phyloP scores from a whole-genome alignment of 1,284 basidiomycete genomes.

The Austroboletus niveus region DNA sequence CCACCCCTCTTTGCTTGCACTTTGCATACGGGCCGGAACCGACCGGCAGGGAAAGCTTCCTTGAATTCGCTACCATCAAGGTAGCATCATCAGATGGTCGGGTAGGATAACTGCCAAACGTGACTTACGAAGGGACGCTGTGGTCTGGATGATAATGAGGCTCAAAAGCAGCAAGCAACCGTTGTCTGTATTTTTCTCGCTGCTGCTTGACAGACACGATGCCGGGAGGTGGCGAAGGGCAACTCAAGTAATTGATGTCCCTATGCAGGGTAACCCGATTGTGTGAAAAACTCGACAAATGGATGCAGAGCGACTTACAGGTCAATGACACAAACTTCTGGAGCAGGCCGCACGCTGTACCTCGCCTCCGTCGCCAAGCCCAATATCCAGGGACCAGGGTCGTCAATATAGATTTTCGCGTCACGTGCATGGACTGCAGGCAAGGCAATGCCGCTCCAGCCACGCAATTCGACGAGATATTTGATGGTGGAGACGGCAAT shows the following conservation, averaged over 20 bases:
- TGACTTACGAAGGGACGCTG: constrained; percentile 65
- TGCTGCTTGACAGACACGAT: constrained; percentile 80
- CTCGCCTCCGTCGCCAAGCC: constrained; percentile 86
- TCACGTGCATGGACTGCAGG: constrained; percentile 87
- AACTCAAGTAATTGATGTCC: constrained; percentile 90
- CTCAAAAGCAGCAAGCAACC: constrained; percentile 77
- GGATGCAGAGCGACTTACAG: constrained; percentile 53
- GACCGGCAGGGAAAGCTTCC: constrained; percentile 90
- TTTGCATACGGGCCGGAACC: constrained; percentile 81
- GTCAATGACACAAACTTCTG: constrained; percentile 90
- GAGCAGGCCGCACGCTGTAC: constrained; percentile 69
- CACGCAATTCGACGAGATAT: constrained; percentile 90
- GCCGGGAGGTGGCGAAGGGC: constrained; percentile 75
- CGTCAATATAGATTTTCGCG: constrained; percentile 86
- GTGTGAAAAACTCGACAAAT: background rate
- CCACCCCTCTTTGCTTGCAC: constrained; percentile 80
- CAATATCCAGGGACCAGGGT: constrained; percentile 91
- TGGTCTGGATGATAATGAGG: constrained; percentile 83
- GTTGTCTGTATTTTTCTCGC: constrained; percentile 81
- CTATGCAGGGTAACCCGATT: constrained; percentile 34
- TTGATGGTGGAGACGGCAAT: constrained; percentile 87
- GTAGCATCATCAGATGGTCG: constrained; percentile 4
- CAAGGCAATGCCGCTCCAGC: constrained; percentile 89
- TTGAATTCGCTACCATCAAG: constrained; percentile 74
- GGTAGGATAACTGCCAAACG: background rate